Base-by-base conservation (phyloP, 2,329 filamentous ascomycete genomes). In the Chrysoporthe puriensis region DNA sequence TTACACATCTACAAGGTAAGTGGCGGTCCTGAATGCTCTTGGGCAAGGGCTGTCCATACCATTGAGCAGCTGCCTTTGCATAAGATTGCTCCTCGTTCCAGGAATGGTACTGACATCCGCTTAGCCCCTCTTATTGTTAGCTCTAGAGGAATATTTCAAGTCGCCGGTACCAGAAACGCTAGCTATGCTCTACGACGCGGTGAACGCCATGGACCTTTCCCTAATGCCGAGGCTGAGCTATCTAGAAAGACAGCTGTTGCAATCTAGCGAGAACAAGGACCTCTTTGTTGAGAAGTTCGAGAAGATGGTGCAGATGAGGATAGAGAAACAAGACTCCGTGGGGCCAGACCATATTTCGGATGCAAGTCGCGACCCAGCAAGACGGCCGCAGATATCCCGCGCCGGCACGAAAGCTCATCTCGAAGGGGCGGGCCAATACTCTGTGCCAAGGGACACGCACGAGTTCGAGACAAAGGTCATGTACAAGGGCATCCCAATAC, bases 241-340 rank as follows among this genome's bases (percentile, higher is more conserved):
- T 46, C 86, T 97, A 8, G 96, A 99, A 79, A 88, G 91, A 62
- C 90, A 93, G 73, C 90, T 99, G 64, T 80, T 99, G 36, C 93
- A 97, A 77, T 90, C 92, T 9, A 97, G 91, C 76, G 94, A 97
- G 73, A 94, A 94, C 73, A 97, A 96, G 77, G 96, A 99, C 76
- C 88, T 99, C 73, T 99, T 99, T 76, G 88, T 97, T 43, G 96
- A 99, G 76, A 99, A 98, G 76, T 99, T 99, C 74, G 94, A 97
- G 78, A 89, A 91, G 71, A 97, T 98, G 90, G 91, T 97, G 66
- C 88, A 94, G 72, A 92, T 92, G 79, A 89, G 93, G 54, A 89
- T 93, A 78, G 86, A 85, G 70, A 92, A 89, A 71, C 80, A 81
- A 58, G 77, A 85, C 73, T 34, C 46, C 14, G 50, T 34, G 36